Evolutionary conservation across 768 basidiomycete genomes (phyloP).

Genomic region (Auricularia sp.): DNA sequence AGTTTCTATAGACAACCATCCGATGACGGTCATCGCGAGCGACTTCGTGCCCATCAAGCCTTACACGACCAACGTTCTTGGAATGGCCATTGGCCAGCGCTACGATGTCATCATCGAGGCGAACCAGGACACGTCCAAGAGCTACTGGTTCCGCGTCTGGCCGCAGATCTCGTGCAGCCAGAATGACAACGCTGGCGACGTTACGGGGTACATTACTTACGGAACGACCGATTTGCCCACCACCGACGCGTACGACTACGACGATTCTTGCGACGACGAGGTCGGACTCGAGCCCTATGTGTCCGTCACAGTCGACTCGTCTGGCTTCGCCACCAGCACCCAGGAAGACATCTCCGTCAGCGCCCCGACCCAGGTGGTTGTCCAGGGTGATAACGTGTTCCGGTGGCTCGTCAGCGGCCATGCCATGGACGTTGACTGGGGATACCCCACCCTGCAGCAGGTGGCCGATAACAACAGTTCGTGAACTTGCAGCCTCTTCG

Average conservation of each 20-base stretch:
- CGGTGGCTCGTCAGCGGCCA: neutral
- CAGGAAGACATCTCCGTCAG: neutral
- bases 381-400: neutral
- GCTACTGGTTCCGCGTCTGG: slow-evolving; percentile 1
- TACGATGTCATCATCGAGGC: slow-evolving; percentile 6
- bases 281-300: neutral
- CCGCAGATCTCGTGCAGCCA: neutral
- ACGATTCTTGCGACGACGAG: slow-evolving; percentile 1
- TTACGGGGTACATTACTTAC: neutral
- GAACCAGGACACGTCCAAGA: slow-evolving; percentile 1
- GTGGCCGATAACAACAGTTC: neutral
- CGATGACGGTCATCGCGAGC: slow-evolving; percentile 3
- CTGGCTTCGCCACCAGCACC: neutral
- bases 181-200: neutral
- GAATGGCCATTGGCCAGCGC: slow-evolving; percentile 3
- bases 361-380: neutral
- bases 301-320: neutral
- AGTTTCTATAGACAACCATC: slow-evolving; percentile 1
- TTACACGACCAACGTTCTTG: slow-evolving; percentile 1
- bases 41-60: slow-evolving; percentile 2
- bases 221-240: neutral
- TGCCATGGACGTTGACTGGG: neutral
- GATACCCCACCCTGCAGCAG: neutral
- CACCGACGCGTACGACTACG: neutral
- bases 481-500: neutral